Percentiles rank a stretch among this genome's conserved stretches.
Conservation (phyloP, 78 protist genomes). For the Goniomonas avonlea region DNA sequence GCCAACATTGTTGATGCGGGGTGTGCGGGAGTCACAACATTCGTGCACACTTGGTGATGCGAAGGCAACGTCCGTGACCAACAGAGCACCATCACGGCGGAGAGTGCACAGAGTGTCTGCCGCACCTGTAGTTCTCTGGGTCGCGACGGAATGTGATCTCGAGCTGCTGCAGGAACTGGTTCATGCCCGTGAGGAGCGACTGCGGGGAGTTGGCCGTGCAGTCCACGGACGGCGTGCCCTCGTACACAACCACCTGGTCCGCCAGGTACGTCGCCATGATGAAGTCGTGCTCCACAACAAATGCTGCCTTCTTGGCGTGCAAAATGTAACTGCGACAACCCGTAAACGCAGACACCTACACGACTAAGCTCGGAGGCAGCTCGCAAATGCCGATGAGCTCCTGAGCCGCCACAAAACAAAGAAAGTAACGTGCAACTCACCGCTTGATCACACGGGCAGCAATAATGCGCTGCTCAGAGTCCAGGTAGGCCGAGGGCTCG, state of each 20-base stretch:
- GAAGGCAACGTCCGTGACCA: neutral
- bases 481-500: slow-evolving; percentile 99
- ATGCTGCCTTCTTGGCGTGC: slow-evolving; percentile 95
- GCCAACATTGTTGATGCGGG: neutral
- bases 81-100: neutral
- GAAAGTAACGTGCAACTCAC: no score
- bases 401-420: neutral
- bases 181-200: slow-evolving; percentile 83
- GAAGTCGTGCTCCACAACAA: slow-evolving; percentile 99
- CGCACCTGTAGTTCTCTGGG: slow-evolving; percentile 93
- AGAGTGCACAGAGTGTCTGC: slow-evolving; percentile 80
- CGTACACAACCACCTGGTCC: slow-evolving; percentile 92
- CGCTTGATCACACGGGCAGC: slow-evolving; percentile 94
- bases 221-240: slow-evolving; percentile 66
- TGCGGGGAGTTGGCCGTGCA: slow-evolving; percentile 47
- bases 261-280: slow-evolving; percentile 98
- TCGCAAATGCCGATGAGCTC: slow-evolving; percentile 27
- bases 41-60: neutral
- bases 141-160: slow-evolving; percentile 97
- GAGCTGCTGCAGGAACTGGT: slow-evolving; percentile 80
- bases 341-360: no score
- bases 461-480: slow-evolving; percentile 96
- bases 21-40: neutral
- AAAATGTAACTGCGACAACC: no score
- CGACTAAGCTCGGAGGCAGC: no score